Conservation (phyloP, 805 yeast genomes). For the Yarrowia osloensis region DNA sequence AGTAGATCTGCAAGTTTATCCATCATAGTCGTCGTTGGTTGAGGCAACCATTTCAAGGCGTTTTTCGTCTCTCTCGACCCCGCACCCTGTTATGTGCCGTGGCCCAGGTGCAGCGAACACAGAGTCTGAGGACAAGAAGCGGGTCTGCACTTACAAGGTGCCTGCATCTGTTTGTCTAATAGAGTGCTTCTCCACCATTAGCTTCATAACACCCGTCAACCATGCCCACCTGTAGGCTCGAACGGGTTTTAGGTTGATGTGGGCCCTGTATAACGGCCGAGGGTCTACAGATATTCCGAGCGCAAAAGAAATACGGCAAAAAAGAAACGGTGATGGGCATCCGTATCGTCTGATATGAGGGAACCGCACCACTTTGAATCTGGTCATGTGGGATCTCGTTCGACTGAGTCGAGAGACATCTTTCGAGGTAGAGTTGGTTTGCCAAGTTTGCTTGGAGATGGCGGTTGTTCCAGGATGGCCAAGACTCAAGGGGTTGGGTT, state of each 20-base stretch:
- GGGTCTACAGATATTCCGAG: conserved; percentile 10
- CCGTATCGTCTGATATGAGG: neutral
- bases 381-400: too few species aligned
- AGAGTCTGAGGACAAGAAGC: neutral
- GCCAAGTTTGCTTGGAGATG: too few species aligned
- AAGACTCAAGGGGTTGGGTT: neutral
- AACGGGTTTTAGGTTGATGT: neutral
- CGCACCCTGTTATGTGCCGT: too few species aligned
- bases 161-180: neutral
- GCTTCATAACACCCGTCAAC: neutral
- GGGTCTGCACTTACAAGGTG: neutral
- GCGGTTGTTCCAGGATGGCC: too few species aligned
- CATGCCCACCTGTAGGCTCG: neutral
- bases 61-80: too few species aligned
- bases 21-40: too few species aligned
- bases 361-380: neutral
- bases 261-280: neutral
- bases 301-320: neutral
- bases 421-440: neutral
- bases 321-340: neutral
- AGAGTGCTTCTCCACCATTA: neutral
- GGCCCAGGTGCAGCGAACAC: too few species aligned
- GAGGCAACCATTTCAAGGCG: too few species aligned
- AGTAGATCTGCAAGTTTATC: neutral
- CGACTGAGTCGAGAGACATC: too few species aligned